phyloP scores from a whole-genome alignment of 2,329 filamentous ascomycete genomes.

The Neonectria sp. region DNA sequence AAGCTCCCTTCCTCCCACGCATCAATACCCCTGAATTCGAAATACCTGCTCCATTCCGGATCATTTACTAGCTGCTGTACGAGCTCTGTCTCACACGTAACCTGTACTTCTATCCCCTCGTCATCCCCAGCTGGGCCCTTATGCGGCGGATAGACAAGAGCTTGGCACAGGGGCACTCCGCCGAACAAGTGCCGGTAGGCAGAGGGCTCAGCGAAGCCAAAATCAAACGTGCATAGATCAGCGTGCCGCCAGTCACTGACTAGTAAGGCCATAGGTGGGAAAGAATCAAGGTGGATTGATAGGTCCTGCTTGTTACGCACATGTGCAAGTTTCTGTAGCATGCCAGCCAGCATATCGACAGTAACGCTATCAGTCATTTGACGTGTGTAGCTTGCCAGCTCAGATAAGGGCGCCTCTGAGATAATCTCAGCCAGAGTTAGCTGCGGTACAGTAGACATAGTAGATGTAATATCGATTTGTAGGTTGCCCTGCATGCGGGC shows the following conservation, averaged over 20 bases:
- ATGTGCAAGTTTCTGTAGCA: conserved; percentile 49
- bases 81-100: conserved; percentile 53
- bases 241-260: conserved; percentile 55
- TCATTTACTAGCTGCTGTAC: conserved; percentile 50
- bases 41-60: conserved; percentile 54
- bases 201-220: conserved; percentile 54
- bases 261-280: conserved; percentile 54
- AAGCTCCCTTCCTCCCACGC: conserved; percentile 18
- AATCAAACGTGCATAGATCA: conserved; percentile 48
- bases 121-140: conserved; percentile 47
- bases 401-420: conserved; percentile 53
- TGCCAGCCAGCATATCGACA: conserved; percentile 46
- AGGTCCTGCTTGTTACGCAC: conserved; percentile 55
- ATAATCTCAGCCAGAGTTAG: conserved; percentile 54
- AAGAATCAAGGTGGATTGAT: conserved; percentile 52
- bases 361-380: conserved; percentile 54
- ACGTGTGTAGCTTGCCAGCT: conserved; percentile 56
- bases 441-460: conserved; percentile 44
- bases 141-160: conserved; percentile 51
- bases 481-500: conserved; percentile 56
- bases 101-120: conserved; percentile 53
- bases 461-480: conserved; percentile 47
- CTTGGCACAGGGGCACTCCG: conserved; percentile 45
- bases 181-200: conserved; percentile 53
- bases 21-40: conserved; percentile 56